These are phyloP conservation scores for Plasmodium coatneyi DNA, from an alignment of 169 alveolate species.

Conservation along the genomic window DNA sequence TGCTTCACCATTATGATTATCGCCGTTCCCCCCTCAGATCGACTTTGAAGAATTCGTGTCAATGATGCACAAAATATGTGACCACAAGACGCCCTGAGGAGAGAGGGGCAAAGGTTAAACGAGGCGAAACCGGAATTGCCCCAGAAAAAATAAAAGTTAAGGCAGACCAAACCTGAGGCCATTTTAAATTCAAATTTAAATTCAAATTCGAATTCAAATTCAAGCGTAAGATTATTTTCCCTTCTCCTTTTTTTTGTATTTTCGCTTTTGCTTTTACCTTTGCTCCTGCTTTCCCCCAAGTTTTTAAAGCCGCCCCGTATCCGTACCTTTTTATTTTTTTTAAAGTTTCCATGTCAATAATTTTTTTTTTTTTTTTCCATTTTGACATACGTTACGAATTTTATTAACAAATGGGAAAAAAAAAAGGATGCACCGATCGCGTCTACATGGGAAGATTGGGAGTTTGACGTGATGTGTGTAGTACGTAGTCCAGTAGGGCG, in stretches of 20 bases:
- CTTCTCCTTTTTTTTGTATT: not conserved
- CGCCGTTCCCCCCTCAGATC: conserved; percentile 16
- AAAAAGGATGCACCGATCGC: not conserved
- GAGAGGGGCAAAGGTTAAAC: not conserved
- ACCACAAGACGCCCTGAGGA: conserved; percentile 33
- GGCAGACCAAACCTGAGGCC: not conserved
- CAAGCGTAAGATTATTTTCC: not conserved
- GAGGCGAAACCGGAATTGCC: not conserved
- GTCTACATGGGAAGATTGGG: not conserved
- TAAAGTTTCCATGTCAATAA: not conserved
- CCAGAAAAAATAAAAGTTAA: not conserved
- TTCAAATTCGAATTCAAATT: not conserved
- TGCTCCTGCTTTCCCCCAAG: not conserved
- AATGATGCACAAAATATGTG: conserved; percentile 84
- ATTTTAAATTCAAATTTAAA: not conserved
- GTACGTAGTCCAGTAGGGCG: not conserved
- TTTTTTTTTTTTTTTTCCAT: not conserved
- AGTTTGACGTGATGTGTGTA: not conserved
- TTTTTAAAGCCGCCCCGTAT: not conserved
- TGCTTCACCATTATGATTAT: not conserved
- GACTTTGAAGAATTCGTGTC: conserved; percentile 85
- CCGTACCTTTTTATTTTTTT: conserved; percentile 5
- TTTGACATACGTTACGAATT: not conserved
- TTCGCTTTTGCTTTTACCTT: not conserved
- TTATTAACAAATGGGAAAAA: not conserved